These are phyloP conservation scores for Rhodamnia rubescens DNA, from an alignment of 345 rosid species.

Conservation along the genomic window DNA sequence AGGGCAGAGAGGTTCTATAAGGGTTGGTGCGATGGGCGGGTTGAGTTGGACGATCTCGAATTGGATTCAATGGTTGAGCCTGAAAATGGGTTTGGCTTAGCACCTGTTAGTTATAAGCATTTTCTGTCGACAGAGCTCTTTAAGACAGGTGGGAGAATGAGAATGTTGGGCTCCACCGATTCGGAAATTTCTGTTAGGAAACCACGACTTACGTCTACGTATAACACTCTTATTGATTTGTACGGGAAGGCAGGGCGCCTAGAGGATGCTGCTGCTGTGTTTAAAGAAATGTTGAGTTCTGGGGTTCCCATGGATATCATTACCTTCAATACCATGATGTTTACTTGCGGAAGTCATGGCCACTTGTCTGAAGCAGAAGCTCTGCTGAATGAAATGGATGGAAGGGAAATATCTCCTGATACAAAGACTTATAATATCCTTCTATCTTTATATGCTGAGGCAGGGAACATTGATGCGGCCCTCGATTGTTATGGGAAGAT, in stretches of 20 bases:
- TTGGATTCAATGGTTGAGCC: constrained; percentile 40
- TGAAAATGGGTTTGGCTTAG: constrained; percentile 19
- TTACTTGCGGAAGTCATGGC: constrained; percentile 76
- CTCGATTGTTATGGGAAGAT: constrained; percentile 50
- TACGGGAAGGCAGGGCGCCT: constrained; percentile 89
- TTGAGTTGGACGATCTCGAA: constrained; percentile 54
- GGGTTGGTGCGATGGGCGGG: constrained; percentile 60
- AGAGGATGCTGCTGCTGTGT: constrained; percentile 63
- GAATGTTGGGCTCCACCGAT: constrained; percentile 15
- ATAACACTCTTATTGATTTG: constrained; percentile 76
- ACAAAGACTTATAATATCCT: constrained; percentile 73
- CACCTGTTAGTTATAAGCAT: constrained; percentile 58
- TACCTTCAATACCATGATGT: constrained; percentile 86
- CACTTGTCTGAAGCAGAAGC: constrained; percentile 67
- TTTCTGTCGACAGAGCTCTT: constrained; percentile 75
- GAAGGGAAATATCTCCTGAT: constrained; percentile 53
- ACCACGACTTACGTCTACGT: constrained; percentile 64
- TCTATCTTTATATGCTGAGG: constrained; percentile 61
- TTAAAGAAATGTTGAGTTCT: constrained; percentile 68
- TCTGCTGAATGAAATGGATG: constrained; percentile 67
- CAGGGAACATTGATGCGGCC: constrained; percentile 60
- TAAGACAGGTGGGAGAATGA: constrained; percentile 55
- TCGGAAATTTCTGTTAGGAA: constrained; percentile 25
- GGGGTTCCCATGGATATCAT: constrained; percentile 65
- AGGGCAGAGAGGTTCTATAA: constrained; percentile 72